Evolutionary conservation across 306 rosid species (phyloP).

Genomic region (Gleditsia sinensis): DNA sequence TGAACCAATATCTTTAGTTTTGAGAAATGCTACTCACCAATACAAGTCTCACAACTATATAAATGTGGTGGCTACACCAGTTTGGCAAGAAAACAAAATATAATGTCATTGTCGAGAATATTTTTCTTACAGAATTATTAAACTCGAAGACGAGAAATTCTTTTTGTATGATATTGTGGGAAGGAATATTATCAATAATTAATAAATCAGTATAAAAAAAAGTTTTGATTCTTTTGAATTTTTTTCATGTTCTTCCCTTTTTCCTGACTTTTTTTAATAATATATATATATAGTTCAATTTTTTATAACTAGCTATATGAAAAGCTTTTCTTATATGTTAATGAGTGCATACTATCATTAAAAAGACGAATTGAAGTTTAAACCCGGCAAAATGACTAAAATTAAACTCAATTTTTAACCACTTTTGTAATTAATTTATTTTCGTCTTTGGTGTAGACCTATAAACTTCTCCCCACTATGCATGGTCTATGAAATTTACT

Average conservation of each 20-base stretch:
- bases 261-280: neutral
- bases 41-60: too few species aligned
- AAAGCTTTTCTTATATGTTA: neutral
- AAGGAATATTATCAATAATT: neutral
- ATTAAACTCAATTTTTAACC: too few species aligned
- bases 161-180: neutral
- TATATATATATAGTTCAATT: too few species aligned
- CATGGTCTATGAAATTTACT: too few species aligned
- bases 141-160: constrained; percentile 15
- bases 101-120: neutral
- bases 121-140: neutral
- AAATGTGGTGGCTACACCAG: neutral
- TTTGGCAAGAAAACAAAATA: too few species aligned
- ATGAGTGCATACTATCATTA: neutral
- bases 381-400: too few species aligned
- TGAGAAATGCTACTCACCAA: too few species aligned
- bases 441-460: too few species aligned
- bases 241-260: constrained; percentile 9
- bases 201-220: neutral
- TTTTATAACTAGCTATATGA: neutral
- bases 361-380: too few species aligned
- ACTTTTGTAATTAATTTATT: too few species aligned
- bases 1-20: too few species aligned
- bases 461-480: too few species aligned
- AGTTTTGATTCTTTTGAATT: neutral